These are phyloP conservation scores for Onygena corvina DNA, from an alignment of 2,329 filamentous ascomycete species.

Conservation along the genomic window DNA sequence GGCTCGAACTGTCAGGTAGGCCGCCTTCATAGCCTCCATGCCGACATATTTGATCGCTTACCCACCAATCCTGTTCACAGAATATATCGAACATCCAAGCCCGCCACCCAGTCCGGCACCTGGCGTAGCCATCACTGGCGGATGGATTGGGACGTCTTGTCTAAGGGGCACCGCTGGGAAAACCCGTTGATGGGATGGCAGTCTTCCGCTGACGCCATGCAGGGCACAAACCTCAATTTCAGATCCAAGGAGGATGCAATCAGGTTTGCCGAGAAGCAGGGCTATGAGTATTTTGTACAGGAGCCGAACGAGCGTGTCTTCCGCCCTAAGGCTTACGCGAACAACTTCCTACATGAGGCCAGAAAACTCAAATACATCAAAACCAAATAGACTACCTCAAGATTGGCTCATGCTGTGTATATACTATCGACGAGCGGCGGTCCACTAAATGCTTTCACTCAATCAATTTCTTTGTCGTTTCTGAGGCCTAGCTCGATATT, in stretches of 20 bases:
- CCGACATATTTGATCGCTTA: background rate
- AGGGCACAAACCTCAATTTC: conserved; percentile 84
- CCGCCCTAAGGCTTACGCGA: conserved; percentile 85
- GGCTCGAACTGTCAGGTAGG: conserved; percentile 82
- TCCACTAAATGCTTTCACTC: background rate
- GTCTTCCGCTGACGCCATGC: conserved; percentile 87
- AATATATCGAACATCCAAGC: conserved; percentile 83
- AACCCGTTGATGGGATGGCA: conserved; percentile 98
- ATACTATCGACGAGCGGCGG: conserved; percentile 7
- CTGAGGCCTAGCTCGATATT: background rate
- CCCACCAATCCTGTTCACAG: conserved; percentile 40
- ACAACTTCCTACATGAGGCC: conserved; percentile 80
- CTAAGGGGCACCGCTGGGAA: conserved; percentile 94
- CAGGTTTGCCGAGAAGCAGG: conserved; percentile 92
- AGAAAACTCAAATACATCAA: conserved; percentile 79
- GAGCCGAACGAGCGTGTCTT: conserved; percentile 84
- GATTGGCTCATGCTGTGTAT: conserved; percentile 11
- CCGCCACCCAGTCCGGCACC: conserved; percentile 88
- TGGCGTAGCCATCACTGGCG: conserved; percentile 81
- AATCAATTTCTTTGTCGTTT: background rate
- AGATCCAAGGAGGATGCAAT: conserved; percentile 90
- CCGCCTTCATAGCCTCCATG: conserved; percentile 1
- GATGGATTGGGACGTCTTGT: conserved; percentile 94
- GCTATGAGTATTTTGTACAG: conserved; percentile 97
- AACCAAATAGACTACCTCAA: conserved; percentile 54